Conservation (phyloP, 179 eudicot genomes). For the Silene vulgaris region DNA sequence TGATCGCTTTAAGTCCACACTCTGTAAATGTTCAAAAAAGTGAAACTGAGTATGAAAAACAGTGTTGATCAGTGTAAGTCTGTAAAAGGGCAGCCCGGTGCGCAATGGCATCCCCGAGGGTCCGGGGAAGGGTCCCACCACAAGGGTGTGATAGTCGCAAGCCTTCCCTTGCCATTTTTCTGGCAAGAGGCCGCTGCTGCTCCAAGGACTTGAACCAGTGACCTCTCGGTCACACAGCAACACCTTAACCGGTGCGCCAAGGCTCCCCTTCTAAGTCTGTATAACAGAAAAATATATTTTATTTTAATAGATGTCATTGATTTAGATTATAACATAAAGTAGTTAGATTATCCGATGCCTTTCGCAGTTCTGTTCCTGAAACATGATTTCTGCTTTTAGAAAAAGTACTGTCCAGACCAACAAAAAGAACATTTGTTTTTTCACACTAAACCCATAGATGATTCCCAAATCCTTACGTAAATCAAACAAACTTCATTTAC, state of each 20-base stretch:
- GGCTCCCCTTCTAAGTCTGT: too few species aligned
- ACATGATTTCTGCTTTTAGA: constrained; percentile 11
- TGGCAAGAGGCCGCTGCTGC: too few species aligned
- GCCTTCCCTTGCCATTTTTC: too few species aligned
- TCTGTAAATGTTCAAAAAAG: constrained; percentile 31
- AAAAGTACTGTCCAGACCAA: background rate
- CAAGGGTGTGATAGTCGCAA: too few species aligned
- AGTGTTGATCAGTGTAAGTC: background rate
- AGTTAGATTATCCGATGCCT: background rate
- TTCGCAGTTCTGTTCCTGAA: background rate
- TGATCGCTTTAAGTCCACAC: constrained; percentile 41
- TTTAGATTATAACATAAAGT: background rate
- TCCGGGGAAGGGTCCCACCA: too few species aligned
- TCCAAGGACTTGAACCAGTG: background rate
- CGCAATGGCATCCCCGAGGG: too few species aligned
- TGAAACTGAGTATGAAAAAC: background rate
- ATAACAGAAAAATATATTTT: background rate
- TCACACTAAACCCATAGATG: background rate
- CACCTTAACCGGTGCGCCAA: too few species aligned
- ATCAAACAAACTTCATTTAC: background rate
- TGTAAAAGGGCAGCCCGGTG: too few species aligned
- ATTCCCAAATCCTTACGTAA: background rate
- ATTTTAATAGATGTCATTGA: background rate
- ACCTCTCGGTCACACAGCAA: too few species aligned
- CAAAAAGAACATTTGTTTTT: background rate